Percentiles rank a stretch among this genome's conserved stretches.
Evolutionary conservation across 495 filamentous ascomycete genomes (phyloP).

Genomic region (Penicillium bialowiezense): DNA sequence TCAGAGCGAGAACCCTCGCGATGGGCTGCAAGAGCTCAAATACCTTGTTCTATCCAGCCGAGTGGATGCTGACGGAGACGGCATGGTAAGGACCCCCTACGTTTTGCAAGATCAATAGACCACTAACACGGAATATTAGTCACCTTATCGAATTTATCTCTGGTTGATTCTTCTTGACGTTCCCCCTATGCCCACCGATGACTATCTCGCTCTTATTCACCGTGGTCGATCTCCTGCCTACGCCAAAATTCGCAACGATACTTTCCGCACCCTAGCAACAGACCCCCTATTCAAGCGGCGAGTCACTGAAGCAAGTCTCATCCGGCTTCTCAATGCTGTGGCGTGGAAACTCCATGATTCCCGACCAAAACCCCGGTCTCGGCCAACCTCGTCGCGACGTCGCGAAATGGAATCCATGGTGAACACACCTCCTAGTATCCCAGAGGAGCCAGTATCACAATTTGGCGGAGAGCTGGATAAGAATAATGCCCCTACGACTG

Average conservation of each 20-base stretch:
- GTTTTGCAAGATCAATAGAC: not conserved
- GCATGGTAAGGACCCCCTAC: constrained; percentile 62
- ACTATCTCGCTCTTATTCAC: constrained; percentile 86
- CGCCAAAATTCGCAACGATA: constrained; percentile 96
- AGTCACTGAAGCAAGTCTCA: constrained; percentile 92
- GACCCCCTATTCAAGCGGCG: constrained; percentile 93
- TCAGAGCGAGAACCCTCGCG: constrained; percentile 60
- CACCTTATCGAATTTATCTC: constrained; percentile 88
- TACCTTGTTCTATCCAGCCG: constrained; percentile 74
- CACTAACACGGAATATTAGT: constrained; percentile 50
- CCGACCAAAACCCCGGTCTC: constrained; percentile 44
- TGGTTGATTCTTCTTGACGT: constrained; percentile 92
- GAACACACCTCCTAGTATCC: constrained; percentile 43
- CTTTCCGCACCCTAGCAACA: constrained; percentile 91
- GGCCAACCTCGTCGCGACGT: constrained; percentile 36
- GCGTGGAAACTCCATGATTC: constrained; percentile 91
- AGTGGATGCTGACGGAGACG: constrained; percentile 79
- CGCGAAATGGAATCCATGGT: constrained; percentile 39
- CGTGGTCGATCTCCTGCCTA: constrained; percentile 92
- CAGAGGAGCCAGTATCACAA: constrained; percentile 33
- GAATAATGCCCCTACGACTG: constrained; percentile 34
- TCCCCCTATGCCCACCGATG: constrained; percentile 75
- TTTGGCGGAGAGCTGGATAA: constrained; percentile 7
- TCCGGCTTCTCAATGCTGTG: constrained; percentile 92
- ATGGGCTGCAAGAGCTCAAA: constrained; percentile 70